These are phyloP conservation scores for Biscutella auriculata DNA, from an alignment of 441 rosid genomes.

Conservation along the genomic window DNA sequence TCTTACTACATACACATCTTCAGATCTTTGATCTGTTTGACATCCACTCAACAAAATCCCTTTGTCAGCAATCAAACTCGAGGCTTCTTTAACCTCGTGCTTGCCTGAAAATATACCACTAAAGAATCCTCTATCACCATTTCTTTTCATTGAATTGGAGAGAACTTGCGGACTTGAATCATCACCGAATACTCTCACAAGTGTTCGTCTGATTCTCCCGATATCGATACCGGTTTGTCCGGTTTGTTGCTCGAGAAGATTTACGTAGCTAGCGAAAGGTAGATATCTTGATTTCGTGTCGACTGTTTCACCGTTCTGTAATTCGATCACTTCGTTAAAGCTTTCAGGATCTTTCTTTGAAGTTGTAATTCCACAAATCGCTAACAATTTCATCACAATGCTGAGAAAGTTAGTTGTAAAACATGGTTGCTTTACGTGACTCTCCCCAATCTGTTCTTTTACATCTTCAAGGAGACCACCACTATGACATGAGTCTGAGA, in stretches of 20 bases:
- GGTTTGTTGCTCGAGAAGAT: constrained; percentile 64
- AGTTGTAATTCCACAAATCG: constrained; percentile 3
- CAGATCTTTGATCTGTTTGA: constrained; percentile 19
- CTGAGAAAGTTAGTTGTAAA: constrained; percentile 22
- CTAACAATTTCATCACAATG: constrained; percentile 17
- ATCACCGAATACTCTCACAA: constrained; percentile 55
- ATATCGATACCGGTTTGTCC: constrained; percentile 62
- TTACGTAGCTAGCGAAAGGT: constrained; percentile 53
- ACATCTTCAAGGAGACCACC: constrained; percentile 78
- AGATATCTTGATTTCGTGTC: constrained; percentile 38
- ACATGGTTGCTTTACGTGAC: constrained; percentile 24
- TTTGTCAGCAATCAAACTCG: neutral
- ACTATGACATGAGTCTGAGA: constrained; percentile 79
- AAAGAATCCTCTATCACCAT: neutral
- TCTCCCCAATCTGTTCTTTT: constrained; percentile 85
- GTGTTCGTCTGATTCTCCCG: constrained; percentile 59
- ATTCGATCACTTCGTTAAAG: neutral
- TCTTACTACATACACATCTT: constrained; percentile 16
- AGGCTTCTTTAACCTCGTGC: neutral
- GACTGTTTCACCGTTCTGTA: constrained; percentile 18
- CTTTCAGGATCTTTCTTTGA: neutral
- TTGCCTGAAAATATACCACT: constrained; percentile 26
- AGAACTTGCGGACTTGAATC: constrained; percentile 73
- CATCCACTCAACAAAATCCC: constrained; percentile 22
- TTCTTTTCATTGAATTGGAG: constrained; percentile 4